These are phyloP conservation scores for Amylostereum chailletii DNA, from an alignment of 1,284 basidiomycete genomes.

Conservation along the genomic window DNA sequence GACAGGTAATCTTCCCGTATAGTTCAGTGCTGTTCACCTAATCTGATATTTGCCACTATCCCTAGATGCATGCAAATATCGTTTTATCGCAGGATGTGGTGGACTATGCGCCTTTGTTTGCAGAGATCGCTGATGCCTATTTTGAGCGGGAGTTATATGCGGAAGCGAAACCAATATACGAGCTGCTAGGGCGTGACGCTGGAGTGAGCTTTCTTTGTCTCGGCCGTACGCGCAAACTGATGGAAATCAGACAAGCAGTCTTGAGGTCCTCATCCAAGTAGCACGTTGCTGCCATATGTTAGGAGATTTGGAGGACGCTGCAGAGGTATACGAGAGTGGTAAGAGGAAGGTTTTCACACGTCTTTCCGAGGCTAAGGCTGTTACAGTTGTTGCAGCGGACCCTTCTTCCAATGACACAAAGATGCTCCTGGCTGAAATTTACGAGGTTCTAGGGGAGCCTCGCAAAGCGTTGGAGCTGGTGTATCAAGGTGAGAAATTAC, in stretches of 20 bases:
- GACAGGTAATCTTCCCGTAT: constrained; percentile 42
- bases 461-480: constrained; percentile 81
- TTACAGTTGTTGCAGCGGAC: constrained; percentile 63
- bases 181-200: constrained; percentile 64
- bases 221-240: not conserved
- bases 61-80: constrained; percentile 67
- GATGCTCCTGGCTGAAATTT: constrained; percentile 84
- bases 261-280: constrained; percentile 62
- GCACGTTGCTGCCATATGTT: constrained; percentile 70
- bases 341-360: constrained; percentile 10
- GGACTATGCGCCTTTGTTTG: constrained; percentile 73
- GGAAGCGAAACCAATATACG: constrained; percentile 74
- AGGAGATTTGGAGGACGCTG: constrained; percentile 66
- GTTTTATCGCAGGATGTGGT: constrained; percentile 64
- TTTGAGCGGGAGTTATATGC: constrained; percentile 68
- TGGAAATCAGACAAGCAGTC: constrained; percentile 47
- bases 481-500: constrained; percentile 56
- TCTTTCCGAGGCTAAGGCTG: not conserved
- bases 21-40: too few species aligned
- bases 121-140: constrained; percentile 80
- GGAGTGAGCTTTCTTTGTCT: constrained; percentile 35
- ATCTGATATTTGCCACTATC: not conserved
- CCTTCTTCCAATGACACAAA: constrained; percentile 74
- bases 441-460: constrained; percentile 76
- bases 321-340: constrained; percentile 81